Conservation (phyloP, 2,329 filamentous ascomycete genomes). For the Pyrenophora teres region DNA sequence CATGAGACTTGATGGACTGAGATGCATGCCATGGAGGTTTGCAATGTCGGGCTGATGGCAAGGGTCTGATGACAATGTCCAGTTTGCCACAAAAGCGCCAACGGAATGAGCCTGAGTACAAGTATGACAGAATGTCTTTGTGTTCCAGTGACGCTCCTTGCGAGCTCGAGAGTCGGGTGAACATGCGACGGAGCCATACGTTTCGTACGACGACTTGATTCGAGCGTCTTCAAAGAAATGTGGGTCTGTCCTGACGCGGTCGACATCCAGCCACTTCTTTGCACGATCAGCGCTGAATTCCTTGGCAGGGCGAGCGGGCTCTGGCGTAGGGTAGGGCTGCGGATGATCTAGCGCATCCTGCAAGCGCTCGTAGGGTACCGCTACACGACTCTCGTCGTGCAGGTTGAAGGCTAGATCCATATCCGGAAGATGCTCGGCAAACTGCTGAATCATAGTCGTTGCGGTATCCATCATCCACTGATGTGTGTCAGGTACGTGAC, state of each 20-base stretch:
- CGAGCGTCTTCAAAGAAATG: conserved; percentile 42
- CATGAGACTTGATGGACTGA: conserved; percentile 65
- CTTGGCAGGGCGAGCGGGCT: conserved; percentile 25
- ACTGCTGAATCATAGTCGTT: conserved; percentile 55
- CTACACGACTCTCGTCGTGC: conserved; percentile 64
- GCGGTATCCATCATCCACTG: conserved; percentile 63
- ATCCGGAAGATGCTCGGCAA: conserved; percentile 61
- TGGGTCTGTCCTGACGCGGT: conserved; percentile 31
- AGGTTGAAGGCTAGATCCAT: conserved; percentile 68
- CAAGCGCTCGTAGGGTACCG: conserved; percentile 53
- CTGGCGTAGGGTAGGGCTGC: conserved; percentile 28
- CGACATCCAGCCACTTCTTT: conserved; percentile 43
- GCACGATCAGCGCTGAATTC: conserved; percentile 48
- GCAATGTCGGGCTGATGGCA: conserved; percentile 80
- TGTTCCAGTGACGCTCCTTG: conserved; percentile 65
- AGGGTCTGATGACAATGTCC: conserved; percentile 66
- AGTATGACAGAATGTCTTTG: conserved; percentile 65
- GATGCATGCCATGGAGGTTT: conserved; percentile 73
- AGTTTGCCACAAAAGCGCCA: conserved; percentile 69
- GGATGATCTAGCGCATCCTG: conserved; percentile 34
- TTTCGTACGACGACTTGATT: conserved; percentile 48
- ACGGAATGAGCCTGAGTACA: conserved; percentile 69
- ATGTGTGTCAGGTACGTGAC: conserved; percentile 59
- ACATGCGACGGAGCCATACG: conserved; percentile 60
- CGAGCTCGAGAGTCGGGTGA: conserved; percentile 65